Evolutionary conservation across 805 yeast species (phyloP), one percentile per base, ranked within the genome.

Genomic region (Ogataea nitratoaversa): DNA sequence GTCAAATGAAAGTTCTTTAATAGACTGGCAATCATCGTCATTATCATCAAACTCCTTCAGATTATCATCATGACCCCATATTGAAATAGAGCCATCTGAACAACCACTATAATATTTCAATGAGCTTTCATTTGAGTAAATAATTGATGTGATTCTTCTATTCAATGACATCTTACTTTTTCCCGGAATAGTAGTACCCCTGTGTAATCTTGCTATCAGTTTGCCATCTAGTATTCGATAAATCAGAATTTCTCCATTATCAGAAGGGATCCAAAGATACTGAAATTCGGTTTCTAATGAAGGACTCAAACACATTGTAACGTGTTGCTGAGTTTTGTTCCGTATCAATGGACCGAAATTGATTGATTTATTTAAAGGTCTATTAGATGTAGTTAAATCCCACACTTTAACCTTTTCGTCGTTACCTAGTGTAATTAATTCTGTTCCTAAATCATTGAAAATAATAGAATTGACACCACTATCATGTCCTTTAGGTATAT

Each of bases 331-430:
- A 37, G 71, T 71, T 48, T 76, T 74, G 59, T 86, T 84, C 42
- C 89, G 71, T 2, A 86, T 76, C 38, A 82, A 65, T 0, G 95
- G 93, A 0, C 95, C 95, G 57, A 82, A 86, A 49, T 84, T 85
- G 24, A 82, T 69, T 25, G 82, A 68, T 47, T 78, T 76, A 53
- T 86, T 85, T 20, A 74, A 56, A 4, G 62, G 62, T 19, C 43
- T 50, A 1, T 70, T 69, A 1, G 69, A 68, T 0, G 75, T 69
- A 0, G 76, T 73, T 61, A 84, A 63, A 49, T 82, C 82, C 97
- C 97, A 90, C 1, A 83, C 77, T 16, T 88, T 65, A 8, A 87
- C 71, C 50, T 78, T 83, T 38, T 89, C 95, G 59, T 90, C 97
- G 37, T 77, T 73, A 0, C 95, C 96, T 0, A 83, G 67, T 1